phyloP scores from a whole-genome alignment of 345 rosid species.

The Gossypium stocksii region DNA sequence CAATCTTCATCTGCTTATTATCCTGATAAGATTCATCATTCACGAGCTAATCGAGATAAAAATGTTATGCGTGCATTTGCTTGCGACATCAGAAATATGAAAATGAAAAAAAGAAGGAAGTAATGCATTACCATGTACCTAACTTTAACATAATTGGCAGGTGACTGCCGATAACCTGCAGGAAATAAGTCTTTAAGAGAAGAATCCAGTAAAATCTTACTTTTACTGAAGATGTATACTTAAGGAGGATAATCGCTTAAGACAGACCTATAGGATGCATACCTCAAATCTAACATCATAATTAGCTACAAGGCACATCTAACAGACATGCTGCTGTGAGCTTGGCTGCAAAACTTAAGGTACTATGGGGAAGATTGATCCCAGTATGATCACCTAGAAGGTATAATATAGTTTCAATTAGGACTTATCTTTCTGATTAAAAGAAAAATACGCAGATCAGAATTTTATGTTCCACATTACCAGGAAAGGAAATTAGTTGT shows the following conservation, averaged over 20 bases:
- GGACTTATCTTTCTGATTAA: not conserved
- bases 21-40: not conserved
- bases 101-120: not conserved
- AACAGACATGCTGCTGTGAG: not conserved
- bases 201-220: not conserved
- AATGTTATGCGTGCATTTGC: not conserved
- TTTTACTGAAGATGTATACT: not conserved
- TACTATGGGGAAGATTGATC: not conserved
- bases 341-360: conserved; percentile 10
- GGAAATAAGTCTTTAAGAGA: not conserved
- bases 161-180: not conserved
- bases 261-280: not conserved
- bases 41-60: not conserved
- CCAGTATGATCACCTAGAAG: not conserved
- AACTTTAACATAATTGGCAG: not conserved
- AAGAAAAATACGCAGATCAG: conserved; percentile 5
- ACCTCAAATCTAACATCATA: conserved; percentile 2
- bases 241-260: not conserved
- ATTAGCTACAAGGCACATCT: not conserved
- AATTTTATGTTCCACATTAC: not conserved
- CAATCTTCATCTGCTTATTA: not conserved
- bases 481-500: not conserved
- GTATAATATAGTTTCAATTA: not conserved
- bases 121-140: not conserved
- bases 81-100: not conserved